phyloP scores from a whole-genome alignment of 441 rosid species.

The Macaranga tanarius region DNA sequence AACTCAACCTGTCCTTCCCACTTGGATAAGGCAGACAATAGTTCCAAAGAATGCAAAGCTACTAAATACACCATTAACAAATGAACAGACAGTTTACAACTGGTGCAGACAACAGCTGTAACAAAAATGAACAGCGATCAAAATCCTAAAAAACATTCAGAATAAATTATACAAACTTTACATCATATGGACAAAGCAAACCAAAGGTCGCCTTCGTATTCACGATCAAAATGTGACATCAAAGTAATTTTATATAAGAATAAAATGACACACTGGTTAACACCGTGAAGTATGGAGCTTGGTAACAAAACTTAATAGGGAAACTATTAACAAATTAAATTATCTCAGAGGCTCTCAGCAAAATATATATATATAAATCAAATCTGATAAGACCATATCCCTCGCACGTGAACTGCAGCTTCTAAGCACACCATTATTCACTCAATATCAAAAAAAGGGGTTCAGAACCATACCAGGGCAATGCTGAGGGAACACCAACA shows the following conservation, averaged over 20 bases:
- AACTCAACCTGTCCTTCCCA: neutral
- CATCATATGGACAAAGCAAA: neutral
- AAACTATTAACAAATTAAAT: slow-evolving; percentile 10
- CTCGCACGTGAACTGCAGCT: slow-evolving; percentile 26
- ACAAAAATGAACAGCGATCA: neutral
- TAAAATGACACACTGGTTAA: neutral
- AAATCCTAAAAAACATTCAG: neutral
- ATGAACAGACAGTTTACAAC: neutral
- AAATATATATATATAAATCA: too few species aligned
- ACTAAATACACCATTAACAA: neutral
- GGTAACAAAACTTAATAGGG: neutral
- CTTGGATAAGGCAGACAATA: neutral
- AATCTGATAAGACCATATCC: slow-evolving; percentile 25
- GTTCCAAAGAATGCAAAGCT: neutral
- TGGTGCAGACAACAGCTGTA: neutral
- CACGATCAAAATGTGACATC: neutral
- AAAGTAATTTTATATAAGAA: neutral
- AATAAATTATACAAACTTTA: neutral
- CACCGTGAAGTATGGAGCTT: neutral
- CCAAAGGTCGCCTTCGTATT: neutral
- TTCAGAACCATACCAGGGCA: slow-evolving; percentile 58
- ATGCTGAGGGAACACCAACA: slow-evolving; percentile 65
- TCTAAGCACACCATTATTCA: slow-evolving; percentile 31
- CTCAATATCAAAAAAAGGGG: slow-evolving; percentile 35
- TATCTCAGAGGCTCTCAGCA: slow-evolving; percentile 10